These are phyloP conservation scores for Polyporus arcularius DNA, from an alignment of 768 basidiomycete genomes.

Conservation along the genomic window DNA sequence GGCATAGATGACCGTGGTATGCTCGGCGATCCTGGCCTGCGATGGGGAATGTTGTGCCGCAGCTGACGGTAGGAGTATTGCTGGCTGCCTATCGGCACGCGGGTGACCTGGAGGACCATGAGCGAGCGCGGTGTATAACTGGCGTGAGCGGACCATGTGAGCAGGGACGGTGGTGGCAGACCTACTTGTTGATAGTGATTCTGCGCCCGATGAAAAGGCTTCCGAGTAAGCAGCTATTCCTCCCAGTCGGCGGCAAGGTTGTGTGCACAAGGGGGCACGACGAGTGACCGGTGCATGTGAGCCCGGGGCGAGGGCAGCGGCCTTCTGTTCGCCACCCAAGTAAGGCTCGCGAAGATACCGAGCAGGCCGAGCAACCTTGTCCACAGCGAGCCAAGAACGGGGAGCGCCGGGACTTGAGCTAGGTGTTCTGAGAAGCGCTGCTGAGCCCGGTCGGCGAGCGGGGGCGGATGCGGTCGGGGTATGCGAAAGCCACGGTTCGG, in stretches of 20 bases:
- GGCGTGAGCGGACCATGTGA: no score
- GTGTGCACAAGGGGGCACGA: not conserved
- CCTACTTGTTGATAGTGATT: no score
- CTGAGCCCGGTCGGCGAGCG: not conserved
- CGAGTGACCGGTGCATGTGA: not conserved
- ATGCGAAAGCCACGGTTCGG: not conserved
- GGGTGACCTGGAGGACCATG: no score
- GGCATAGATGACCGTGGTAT: conserved; percentile 7
- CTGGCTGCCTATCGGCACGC: not conserved
- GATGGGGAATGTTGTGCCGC: not conserved
- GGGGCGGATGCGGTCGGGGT: not conserved
- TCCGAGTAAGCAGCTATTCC: no score
- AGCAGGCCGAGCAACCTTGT: not conserved
- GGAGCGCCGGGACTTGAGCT: not conserved
- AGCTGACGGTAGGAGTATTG: conserved; percentile 13
- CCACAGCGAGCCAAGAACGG: not conserved
- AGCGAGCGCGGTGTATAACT: no score
- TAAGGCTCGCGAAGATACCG: not conserved
- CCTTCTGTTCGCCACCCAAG: not conserved
- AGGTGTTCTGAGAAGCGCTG: not conserved
- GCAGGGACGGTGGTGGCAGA: no score
- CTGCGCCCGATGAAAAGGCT: no score
- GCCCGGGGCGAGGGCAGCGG: not conserved
- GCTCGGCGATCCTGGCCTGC: not conserved
- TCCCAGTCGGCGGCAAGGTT: not conserved